Conservation (phyloP, 345 rosid species). For the Populus davidiana region DNA sequence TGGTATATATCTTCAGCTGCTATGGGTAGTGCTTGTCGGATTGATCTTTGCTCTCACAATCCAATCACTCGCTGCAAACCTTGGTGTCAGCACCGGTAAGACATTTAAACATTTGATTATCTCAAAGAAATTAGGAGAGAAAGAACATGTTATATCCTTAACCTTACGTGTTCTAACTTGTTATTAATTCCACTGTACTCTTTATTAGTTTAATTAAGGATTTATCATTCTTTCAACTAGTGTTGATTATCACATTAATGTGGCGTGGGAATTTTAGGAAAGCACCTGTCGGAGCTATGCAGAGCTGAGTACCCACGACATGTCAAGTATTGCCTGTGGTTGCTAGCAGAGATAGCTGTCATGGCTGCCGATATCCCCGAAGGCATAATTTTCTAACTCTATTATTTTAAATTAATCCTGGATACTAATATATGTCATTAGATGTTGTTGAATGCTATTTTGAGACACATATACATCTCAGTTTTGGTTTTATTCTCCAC, state of each 20-base stretch:
- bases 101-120: neutral
- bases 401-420: neutral
- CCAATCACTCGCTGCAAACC: slow-evolving; percentile 68
- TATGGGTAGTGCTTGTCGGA: slow-evolving; percentile 63
- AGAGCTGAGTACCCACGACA: slow-evolving; percentile 57
- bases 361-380: slow-evolving; percentile 81
- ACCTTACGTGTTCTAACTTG: neutral
- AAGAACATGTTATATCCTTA: neutral
- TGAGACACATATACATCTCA: neutral
- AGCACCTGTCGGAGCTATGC: slow-evolving; percentile 63
- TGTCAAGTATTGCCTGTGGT: slow-evolving; percentile 57
- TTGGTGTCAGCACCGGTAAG: slow-evolving; percentile 67
- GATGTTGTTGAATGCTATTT: neutral
- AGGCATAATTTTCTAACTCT: slow-evolving; percentile 26
- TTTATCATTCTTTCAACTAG: neutral
- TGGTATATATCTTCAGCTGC: slow-evolving; percentile 33
- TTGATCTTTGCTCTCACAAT: slow-evolving; percentile 60
- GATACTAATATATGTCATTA: neutral
- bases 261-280: slow-evolving; percentile 35
- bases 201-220: neutral
- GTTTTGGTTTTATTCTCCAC: neutral
- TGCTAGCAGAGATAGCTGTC: slow-evolving; percentile 60
- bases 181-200: neutral
- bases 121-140: neutral
- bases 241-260: neutral